Conservation (phyloP, 2,329 filamentous ascomycete species). For the Cercospora sesami region DNA sequence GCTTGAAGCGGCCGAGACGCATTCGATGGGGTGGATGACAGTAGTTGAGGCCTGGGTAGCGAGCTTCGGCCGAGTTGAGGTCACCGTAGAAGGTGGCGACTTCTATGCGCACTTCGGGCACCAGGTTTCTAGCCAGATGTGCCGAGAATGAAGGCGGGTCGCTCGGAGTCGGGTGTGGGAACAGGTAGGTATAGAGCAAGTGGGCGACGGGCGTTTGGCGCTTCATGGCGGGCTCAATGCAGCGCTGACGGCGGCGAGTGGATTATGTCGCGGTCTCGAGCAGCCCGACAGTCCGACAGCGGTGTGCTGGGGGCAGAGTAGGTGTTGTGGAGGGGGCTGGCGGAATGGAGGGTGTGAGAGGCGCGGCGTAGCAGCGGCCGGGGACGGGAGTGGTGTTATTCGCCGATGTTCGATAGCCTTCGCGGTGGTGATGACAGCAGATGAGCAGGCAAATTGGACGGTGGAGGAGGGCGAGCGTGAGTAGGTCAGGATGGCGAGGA, state of each 20-base stretch:
- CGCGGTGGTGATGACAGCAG: background rate
- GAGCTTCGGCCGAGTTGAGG: constrained; percentile 75
- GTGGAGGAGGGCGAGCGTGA: background rate
- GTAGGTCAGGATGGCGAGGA: background rate
- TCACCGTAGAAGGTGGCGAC: constrained; percentile 77
- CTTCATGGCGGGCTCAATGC: constrained; percentile 57
- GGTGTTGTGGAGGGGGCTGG: background rate
- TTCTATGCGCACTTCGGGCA: constrained; percentile 76
- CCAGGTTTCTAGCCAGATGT: constrained; percentile 68
- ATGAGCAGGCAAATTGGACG: background rate
- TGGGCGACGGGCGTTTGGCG: constrained; percentile 67
- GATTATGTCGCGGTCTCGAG: background rate
- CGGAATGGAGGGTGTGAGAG: background rate
- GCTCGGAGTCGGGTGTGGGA: constrained; percentile 64
- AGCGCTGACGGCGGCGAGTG: background rate
- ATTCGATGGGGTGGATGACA: constrained; percentile 70
- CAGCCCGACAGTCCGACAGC: background rate
- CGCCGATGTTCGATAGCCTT: background rate
- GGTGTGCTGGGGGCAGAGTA: background rate
- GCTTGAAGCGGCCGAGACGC: constrained; percentile 73
- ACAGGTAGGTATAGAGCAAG: constrained; percentile 73
- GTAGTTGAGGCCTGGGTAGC: constrained; percentile 81
- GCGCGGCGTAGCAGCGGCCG: background rate
- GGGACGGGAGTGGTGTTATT: background rate
- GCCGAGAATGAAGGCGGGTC: constrained; percentile 72